Evolutionary conservation across 192 early-diverging fungal genomes (phyloP), one percentile per base, ranked within the genome.

Genomic region (Coemansia sp.): DNA sequence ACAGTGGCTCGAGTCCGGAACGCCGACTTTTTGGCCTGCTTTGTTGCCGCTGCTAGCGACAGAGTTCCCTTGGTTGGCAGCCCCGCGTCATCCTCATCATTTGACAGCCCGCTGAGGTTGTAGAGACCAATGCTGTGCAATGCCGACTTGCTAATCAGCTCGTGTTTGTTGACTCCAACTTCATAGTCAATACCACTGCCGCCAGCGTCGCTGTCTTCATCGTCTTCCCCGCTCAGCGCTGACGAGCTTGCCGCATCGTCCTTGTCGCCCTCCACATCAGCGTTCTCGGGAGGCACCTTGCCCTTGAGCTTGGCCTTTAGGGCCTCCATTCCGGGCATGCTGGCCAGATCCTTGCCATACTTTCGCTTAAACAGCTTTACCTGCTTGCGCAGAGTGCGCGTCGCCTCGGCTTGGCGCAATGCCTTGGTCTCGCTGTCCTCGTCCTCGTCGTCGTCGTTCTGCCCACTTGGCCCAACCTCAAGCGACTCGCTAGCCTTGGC

Each of bases 281-380:
- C 11, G 3, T 35, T 25, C n/a, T 36, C 36, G 20, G 23, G 48
- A 31, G 52, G 52, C 3, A 55, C 13, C 28, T 62, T 59, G 58
- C 61, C 20, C 50, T 66, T 61, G 16, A 72, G 57, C 39, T 64
- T 65, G 28, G 63, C 59, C 59, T 72, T 72, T 23, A 61, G 21
- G 23, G 66, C 64, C 0, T 52, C 64, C 70, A 73, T 62, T 0
- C 72, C 72, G 4, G 72, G 65, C 65, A 73, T 61, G 9, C 33
- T 38, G 10, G 42, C 64, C 59, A 80, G 43, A 23, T 80, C 63
- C 0, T 59, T 25, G 36, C 77, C 73, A 43, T 66, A 80, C 61
- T 72, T 59, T 50, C 59, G 77, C 66, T 75, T 80, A 55, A 69
- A 80, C 59, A 58, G 21, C 28, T 64, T 68, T 3, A 80, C 72